Conservation (phyloP, 2,329 filamentous ascomycete genomes). For the Nemania diffusa region DNA sequence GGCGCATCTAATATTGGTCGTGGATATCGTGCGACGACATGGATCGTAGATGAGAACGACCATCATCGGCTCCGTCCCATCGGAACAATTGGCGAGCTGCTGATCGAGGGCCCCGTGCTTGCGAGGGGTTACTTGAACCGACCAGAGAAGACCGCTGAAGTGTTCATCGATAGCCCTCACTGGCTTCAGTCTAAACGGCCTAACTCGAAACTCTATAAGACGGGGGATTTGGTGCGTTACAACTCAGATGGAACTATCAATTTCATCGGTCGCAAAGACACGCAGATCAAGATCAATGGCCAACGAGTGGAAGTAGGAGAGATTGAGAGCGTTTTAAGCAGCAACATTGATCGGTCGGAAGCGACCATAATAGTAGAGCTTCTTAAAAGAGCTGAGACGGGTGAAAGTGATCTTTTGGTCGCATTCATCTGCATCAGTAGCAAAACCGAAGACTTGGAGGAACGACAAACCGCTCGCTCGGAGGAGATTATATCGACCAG, state of each 20-base stretch:
- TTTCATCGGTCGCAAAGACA: slow-evolving; percentile 41
- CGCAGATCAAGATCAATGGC: slow-evolving; percentile 50
- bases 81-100: slow-evolving; percentile 17
- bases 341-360: too few species aligned
- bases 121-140: slow-evolving; percentile 23
- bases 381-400: too few species aligned
- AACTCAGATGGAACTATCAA: neutral
- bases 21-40: neutral
- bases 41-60: slow-evolving; percentile 9
- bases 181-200: slow-evolving; percentile 10
- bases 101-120: slow-evolving; percentile 22
- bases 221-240: slow-evolving; percentile 17
- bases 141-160: slow-evolving; percentile 10
- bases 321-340: too few species aligned
- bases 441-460: too few species aligned
- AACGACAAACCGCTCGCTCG: too few species aligned
- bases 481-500: too few species aligned
- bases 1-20: slow-evolving; percentile 25
- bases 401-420: too few species aligned
- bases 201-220: neutral
- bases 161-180: slow-evolving; percentile 4
- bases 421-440: too few species aligned
- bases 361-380: too few species aligned
- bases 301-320: slow-evolving; percentile 50
- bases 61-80: slow-evolving; percentile 18